Evolutionary conservation across 2,329 filamentous ascomycete genomes (phyloP).

Genomic region (Didymella exigua): DNA sequence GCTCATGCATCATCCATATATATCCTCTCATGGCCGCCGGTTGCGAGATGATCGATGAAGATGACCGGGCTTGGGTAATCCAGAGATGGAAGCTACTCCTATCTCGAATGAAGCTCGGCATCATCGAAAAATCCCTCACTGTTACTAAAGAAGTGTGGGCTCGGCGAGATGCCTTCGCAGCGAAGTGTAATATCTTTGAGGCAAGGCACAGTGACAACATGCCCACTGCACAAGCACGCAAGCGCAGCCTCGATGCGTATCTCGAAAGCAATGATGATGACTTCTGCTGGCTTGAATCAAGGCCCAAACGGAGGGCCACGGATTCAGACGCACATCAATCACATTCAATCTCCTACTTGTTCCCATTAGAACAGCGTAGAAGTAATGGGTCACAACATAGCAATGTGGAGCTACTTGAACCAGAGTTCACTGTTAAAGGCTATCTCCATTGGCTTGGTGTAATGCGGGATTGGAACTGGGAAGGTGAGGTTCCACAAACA

Average conservation of each 20-base stretch:
- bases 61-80: slow-evolving; percentile 68
- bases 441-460: slow-evolving; percentile 72
- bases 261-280: slow-evolving; percentile 19
- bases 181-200: slow-evolving; percentile 29
- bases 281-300: slow-evolving; percentile 30
- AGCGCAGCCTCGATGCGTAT: slow-evolving; percentile 29
- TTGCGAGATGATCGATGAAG: slow-evolving; percentile 64
- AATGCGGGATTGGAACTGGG: slow-evolving; percentile 75
- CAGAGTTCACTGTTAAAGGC: slow-evolving; percentile 68
- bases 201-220: slow-evolving; percentile 16
- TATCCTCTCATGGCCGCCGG: slow-evolving; percentile 72
- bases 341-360: neutral
- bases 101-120: slow-evolving; percentile 68
- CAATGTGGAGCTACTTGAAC: slow-evolving; percentile 54
- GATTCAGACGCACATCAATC: neutral
- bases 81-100: slow-evolving; percentile 67
- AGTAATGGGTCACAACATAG: slow-evolving; percentile 16
- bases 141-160: slow-evolving; percentile 71
- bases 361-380: slow-evolving; percentile 33
- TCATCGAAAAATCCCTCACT: slow-evolving; percentile 68
- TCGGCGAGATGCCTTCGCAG: slow-evolving; percentile 62
- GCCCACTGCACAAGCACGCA: slow-evolving; percentile 21
- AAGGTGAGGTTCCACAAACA: slow-evolving; percentile 59
- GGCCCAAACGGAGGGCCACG: slow-evolving; percentile 27
- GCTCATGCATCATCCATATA: slow-evolving; percentile 71